Evolutionary conservation across 1,139 yeast species (phyloP).

Genomic region (Nadsonia commutata): DNA sequence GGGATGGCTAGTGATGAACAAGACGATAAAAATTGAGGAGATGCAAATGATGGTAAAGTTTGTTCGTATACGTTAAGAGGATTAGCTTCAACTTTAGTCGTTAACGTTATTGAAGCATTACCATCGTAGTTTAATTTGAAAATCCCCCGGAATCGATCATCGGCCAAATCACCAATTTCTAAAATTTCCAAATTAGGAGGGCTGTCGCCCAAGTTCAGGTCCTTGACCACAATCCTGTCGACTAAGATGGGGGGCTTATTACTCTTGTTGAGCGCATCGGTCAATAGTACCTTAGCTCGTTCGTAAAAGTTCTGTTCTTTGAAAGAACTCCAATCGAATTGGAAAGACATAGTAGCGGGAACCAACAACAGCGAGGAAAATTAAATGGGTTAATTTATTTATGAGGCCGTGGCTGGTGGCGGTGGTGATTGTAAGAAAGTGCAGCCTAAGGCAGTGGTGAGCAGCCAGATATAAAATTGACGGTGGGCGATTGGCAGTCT

Average conservation of each 20-base stretch:
- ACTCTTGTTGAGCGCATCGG: constrained; percentile 59
- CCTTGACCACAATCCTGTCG: constrained; percentile 56
- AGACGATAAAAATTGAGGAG: constrained; percentile 53
- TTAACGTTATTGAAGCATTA: constrained; percentile 64
- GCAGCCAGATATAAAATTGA: too few species aligned
- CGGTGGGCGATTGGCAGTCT: too few species aligned
- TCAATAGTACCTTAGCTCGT: constrained; percentile 55
- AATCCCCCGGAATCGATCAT: constrained; percentile 70
- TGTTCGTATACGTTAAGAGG: constrained; percentile 53
- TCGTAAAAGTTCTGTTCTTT: constrained; percentile 52
- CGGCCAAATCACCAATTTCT: constrained; percentile 75
- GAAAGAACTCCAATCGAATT: constrained; percentile 66
- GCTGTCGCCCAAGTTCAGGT: constrained; percentile 60
- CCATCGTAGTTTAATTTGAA: constrained; percentile 72
- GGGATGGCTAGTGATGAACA: constrained; percentile 65
- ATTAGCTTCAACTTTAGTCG: constrained; percentile 76
- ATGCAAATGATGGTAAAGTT: constrained; percentile 18
- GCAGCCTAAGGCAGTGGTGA: too few species aligned
- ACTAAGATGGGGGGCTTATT: constrained; percentile 70
- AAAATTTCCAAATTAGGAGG: constrained; percentile 72
- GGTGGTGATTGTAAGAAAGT: too few species aligned
- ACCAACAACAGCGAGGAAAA: too few species aligned
- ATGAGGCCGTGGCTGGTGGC: too few species aligned
- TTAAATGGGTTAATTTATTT: too few species aligned
- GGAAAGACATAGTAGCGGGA: constrained; percentile 57